phyloP scores from a whole-genome alignment of 305 asterid species.

The Fraxinus albicans region DNA sequence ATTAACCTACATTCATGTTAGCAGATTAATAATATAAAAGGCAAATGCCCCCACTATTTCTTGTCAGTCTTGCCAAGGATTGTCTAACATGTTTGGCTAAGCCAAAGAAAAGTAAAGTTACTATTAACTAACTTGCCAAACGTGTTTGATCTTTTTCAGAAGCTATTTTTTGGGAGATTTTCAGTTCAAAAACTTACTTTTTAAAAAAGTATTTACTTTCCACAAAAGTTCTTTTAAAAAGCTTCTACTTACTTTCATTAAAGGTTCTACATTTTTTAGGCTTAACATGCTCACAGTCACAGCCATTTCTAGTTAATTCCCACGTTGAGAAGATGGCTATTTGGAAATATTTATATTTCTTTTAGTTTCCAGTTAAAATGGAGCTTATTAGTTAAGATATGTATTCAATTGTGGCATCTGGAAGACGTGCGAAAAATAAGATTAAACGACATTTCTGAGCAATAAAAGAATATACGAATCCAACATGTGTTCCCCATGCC shows the following conservation, averaged over 20 bases:
- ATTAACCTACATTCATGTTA: background rate
- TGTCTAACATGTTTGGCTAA: background rate
- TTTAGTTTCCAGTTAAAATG: background rate
- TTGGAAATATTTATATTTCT: background rate
- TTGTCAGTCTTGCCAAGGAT: background rate
- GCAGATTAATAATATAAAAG: background rate
- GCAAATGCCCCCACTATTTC: background rate
- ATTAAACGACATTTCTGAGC: background rate
- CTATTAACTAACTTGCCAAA: background rate
- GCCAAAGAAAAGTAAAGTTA: background rate
- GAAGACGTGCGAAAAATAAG: background rate
- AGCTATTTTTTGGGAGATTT: background rate
- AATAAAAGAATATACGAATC: background rate
- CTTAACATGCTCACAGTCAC: background rate
- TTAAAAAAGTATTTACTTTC: background rate
- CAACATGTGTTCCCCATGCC: background rate
- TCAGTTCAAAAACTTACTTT: background rate
- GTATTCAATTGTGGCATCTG: background rate
- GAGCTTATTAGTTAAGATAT: background rate
- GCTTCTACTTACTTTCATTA: background rate
- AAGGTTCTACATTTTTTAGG: background rate
- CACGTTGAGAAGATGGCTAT: background rate
- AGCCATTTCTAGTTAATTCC: background rate
- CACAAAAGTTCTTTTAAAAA: background rate
- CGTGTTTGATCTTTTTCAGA: background rate